Evolutionary conservation across 495 filamentous ascomycete genomes (phyloP).

Genomic region (Hypoxylon rickii): DNA sequence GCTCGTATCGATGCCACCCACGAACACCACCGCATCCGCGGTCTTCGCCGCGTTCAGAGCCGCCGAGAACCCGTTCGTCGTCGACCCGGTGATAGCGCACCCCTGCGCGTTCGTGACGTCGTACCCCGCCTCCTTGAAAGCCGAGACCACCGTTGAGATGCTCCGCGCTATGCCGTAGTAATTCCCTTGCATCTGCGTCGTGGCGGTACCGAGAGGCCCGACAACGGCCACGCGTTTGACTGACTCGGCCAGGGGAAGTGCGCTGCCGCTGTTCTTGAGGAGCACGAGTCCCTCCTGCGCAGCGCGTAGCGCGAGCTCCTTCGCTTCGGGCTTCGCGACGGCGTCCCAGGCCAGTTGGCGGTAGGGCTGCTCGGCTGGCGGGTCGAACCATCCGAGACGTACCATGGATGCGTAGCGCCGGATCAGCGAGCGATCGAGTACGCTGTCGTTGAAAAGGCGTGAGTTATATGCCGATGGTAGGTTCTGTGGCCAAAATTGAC

Average conservation of each 20-base stretch:
- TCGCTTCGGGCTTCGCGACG: conserved; percentile 55
- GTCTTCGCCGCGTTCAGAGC: conserved; percentile 41
- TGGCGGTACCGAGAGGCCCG: conserved; percentile 64
- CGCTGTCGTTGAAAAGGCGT: conserved; percentile 40
- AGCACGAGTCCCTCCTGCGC: conserved; percentile 64
- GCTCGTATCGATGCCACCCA: conserved; percentile 50
- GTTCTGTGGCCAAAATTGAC: conserved; percentile 57
- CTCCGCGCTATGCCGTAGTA: conserved; percentile 63
- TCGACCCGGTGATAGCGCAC: conserved; percentile 46
- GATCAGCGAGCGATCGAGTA: conserved; percentile 58
- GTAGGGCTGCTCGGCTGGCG: conserved; percentile 48
- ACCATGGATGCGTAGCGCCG: conserved; percentile 62
- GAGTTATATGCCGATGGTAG: conserved; percentile 48
- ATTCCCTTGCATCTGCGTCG: conserved; percentile 64
- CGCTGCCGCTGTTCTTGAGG: conserved; percentile 62
- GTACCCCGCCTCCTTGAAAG: conserved; percentile 50
- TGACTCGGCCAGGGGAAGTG: conserved; percentile 52
- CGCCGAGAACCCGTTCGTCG: conserved; percentile 44
- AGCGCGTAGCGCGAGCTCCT: conserved; percentile 61
- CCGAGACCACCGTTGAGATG: conserved; percentile 56
- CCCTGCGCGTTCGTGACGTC: conserved; percentile 57
- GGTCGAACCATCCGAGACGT: conserved; percentile 64
- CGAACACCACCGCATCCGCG: conserved; percentile 50
- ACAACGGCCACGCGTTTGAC: conserved; percentile 58
- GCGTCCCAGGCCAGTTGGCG: conserved; percentile 57